Percentiles rank a stretch among this genome's conserved stretches.
phyloP scores from a whole-genome alignment of 257 asterid species.

The Nyctanthes arbortristis region DNA sequence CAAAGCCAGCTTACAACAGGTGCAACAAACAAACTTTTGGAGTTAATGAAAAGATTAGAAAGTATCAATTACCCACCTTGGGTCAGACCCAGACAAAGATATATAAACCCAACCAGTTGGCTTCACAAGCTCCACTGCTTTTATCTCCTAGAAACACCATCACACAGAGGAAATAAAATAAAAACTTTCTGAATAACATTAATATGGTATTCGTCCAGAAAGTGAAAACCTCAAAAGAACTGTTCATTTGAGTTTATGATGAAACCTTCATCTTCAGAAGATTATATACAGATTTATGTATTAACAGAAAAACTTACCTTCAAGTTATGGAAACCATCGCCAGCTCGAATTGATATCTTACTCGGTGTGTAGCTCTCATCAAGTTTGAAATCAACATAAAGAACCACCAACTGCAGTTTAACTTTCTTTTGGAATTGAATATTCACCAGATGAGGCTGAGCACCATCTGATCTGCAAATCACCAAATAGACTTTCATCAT shows the following conservation, averaged over 20 bases:
- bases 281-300: not conserved
- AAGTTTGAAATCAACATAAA: slow-evolving; percentile 92
- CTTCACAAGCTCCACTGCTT: slow-evolving; percentile 81
- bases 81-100: slow-evolving; percentile 87
- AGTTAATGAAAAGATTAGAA: not conserved
- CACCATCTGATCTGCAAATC: slow-evolving; percentile 81
- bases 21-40: slow-evolving; percentile 12
- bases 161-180: slow-evolving; percentile 18
- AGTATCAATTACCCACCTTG: slow-evolving; percentile 53
- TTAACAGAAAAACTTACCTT: slow-evolving; percentile 48
- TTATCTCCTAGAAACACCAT: slow-evolving; percentile 63
- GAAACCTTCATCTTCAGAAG: not conserved
- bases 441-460: slow-evolving; percentile 93
- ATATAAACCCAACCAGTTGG: slow-evolving; percentile 90
- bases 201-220: not conserved
- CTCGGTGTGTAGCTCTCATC: slow-evolving; percentile 98
- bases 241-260: not conserved
- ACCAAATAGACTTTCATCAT: slow-evolving; percentile 4
- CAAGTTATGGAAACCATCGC: slow-evolving; percentile 96
- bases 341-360: slow-evolving; percentile 85
- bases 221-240: not conserved
- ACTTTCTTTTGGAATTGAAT: slow-evolving; percentile 96
- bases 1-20: not conserved
- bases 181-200: not conserved
- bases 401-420: slow-evolving; percentile 70